Percentiles rank a stretch among this genome's conserved stretches.
Evolutionary conservation across 257 asterid genomes (phyloP).

Genomic region (Petrea volubilis): DNA sequence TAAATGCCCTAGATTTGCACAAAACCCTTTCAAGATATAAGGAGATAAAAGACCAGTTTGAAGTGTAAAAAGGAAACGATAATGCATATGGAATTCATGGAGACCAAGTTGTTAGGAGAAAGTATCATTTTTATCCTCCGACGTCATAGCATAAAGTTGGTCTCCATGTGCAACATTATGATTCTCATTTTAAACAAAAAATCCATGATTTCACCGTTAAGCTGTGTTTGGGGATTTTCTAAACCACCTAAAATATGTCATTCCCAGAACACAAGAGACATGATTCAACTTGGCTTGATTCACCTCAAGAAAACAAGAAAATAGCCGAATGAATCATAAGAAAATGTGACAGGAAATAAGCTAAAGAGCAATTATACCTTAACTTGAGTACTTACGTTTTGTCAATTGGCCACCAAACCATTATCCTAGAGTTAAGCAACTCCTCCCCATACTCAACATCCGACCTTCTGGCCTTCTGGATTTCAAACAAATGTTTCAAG

Average conservation of each 20-base stretch:
- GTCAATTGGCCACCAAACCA: constrained; percentile 47
- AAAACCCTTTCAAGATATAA: too few species aligned
- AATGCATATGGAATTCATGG: too few species aligned
- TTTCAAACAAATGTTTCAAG: neutral
- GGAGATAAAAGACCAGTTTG: too few species aligned
- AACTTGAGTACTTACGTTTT: constrained; percentile 28
- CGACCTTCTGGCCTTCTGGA: constrained; percentile 17
- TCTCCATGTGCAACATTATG: too few species aligned
- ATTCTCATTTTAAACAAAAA: too few species aligned
- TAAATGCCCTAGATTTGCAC: neutral
- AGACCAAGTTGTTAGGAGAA: too few species aligned
- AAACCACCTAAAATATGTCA: neutral
- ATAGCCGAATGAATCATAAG: neutral
- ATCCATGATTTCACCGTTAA: too few species aligned
- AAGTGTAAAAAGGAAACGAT: too few species aligned
- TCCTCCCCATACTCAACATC: constrained; percentile 26
- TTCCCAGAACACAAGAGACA: neutral
- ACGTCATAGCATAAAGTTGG: too few species aligned
- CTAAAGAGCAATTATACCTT: neutral
- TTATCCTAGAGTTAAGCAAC: constrained; percentile 26
- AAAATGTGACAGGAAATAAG: neutral
- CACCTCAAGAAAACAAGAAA: neutral
- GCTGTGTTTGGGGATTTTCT: neutral
- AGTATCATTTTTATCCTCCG: too few species aligned
- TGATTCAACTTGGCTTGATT: neutral